Conservation (phyloP, 371 early-diverging fungal genomes). For the Saksenaea oblongispora region DNA sequence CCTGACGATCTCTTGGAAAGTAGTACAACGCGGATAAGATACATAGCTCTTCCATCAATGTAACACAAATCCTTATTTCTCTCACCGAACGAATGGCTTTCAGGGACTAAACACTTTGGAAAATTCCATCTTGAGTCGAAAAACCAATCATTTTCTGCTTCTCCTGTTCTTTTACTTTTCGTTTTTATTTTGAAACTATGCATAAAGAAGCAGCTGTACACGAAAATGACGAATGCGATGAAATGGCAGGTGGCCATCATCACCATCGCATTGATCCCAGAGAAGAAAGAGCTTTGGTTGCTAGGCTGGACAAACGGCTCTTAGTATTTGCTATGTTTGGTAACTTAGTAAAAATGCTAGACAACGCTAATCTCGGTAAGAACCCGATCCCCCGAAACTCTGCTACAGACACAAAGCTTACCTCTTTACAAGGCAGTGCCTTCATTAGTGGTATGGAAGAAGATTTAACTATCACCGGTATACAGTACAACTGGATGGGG, state of each 20-base stretch:
- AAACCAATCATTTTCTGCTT: background rate
- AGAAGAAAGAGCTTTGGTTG: constrained; percentile 10
- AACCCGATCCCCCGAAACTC: background rate
- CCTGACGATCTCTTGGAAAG: background rate
- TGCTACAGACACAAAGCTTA: background rate
- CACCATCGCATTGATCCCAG: background rate
- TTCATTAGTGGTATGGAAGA: constrained; percentile 58
- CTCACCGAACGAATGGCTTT: background rate
- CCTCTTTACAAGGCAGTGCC: constrained; percentile 29
- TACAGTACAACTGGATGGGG: constrained; percentile 51
- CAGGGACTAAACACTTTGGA: background rate
- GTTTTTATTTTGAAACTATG: background rate
- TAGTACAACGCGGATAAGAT: background rate
- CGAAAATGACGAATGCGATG: background rate
- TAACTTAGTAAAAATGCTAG: constrained; percentile 25
- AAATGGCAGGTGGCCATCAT: background rate
- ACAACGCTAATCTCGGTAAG: constrained; percentile 44
- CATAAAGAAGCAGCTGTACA: background rate
- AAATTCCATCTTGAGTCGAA: background rate
- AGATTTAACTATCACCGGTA: constrained; percentile 34
- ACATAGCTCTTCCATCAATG: background rate
- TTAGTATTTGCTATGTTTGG: constrained; percentile 21
- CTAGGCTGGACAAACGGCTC: constrained; percentile 15
- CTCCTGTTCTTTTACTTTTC: background rate
- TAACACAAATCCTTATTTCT: background rate